Percentiles rank a stretch among this genome's conserved stretches.
These are phyloP conservation scores for Zoysia matrella DNA, from an alignment of 202 grass and related monocot species.

Conservation along the genomic window DNA sequence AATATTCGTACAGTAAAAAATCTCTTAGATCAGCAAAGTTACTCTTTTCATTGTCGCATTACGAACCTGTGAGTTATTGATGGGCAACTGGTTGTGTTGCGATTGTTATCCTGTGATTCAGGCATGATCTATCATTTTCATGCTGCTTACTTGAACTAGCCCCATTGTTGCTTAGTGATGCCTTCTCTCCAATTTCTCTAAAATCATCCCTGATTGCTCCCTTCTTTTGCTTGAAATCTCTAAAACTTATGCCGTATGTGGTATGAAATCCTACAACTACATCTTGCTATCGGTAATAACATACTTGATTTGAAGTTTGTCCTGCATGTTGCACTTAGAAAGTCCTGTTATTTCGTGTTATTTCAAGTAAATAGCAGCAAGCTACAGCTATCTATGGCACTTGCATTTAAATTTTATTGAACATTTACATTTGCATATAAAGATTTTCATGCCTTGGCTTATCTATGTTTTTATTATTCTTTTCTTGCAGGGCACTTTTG, in stretches of 20 bases:
- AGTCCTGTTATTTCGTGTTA: neutral
- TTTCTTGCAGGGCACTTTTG: constrained; percentile 69
- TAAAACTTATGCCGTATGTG: neutral
- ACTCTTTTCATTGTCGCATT: neutral
- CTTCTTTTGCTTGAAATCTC: neutral
- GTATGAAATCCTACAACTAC: neutral
- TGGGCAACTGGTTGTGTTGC: neutral
- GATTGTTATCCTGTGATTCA: neutral
- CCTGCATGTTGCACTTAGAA: neutral
- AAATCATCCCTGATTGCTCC: neutral
- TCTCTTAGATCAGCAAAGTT: constrained; percentile 2
- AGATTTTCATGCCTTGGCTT: constrained; percentile 16
- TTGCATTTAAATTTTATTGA: constrained; percentile 23
- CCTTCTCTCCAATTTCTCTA: neutral
- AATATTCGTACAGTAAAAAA: neutral
- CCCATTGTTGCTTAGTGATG: neutral
- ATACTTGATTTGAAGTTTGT: too few relatives aligned
- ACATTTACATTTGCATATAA: constrained; percentile 19
- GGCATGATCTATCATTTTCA: neutral
- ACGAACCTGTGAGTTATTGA: neutral
- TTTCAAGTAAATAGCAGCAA: constrained; percentile 1
- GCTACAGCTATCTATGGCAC: neutral
- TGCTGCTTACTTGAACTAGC: neutral
- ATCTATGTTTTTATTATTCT: neutral
- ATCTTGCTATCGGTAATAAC: neutral